Percentiles rank a stretch among this genome's conserved stretches.
phyloP scores from a whole-genome alignment of 2,329 filamentous ascomycete species.

The Botryotinia narcissicola region DNA sequence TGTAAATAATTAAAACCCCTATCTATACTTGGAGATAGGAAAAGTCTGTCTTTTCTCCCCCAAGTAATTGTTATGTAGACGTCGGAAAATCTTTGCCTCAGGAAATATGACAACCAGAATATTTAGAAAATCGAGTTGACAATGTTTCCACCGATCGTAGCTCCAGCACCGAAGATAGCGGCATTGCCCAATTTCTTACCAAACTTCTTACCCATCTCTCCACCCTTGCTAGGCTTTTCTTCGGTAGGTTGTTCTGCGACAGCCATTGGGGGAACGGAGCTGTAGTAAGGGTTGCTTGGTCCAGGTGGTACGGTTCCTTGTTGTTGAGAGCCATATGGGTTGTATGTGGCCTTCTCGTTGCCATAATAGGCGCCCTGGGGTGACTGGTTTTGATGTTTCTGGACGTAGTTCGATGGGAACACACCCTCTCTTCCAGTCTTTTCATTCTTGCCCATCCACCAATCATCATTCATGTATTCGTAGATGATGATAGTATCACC shows the following conservation, averaged over 20 bases:
- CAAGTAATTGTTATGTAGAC: not conserved
- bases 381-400: constrained; percentile 53
- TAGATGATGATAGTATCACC: constrained; percentile 78
- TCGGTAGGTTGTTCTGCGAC: constrained; percentile 54
- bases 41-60: not conserved
- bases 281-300: constrained; percentile 62
- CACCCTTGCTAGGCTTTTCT: constrained; percentile 47
- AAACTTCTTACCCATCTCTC: constrained; percentile 84
- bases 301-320: constrained; percentile 41
- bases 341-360: constrained; percentile 29
- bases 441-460: constrained; percentile 89
- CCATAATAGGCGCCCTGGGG: constrained; percentile 22
- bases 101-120: not conserved
- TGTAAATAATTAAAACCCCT: not conserved
- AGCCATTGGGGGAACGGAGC: constrained; percentile 71
- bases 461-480: constrained; percentile 95
- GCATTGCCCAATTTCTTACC: constrained; percentile 86
- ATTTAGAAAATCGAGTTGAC: constrained; percentile 83
- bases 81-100: not conserved
- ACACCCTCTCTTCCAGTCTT: constrained; percentile 85
- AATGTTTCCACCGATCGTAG: constrained; percentile 84
- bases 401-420: constrained; percentile 89
- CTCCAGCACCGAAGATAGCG: constrained; percentile 89
- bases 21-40: not conserved
- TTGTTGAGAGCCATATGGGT: constrained; percentile 19